Conservation (phyloP, 768 basidiomycete species). For the Candolleomyces aberdarensis region DNA sequence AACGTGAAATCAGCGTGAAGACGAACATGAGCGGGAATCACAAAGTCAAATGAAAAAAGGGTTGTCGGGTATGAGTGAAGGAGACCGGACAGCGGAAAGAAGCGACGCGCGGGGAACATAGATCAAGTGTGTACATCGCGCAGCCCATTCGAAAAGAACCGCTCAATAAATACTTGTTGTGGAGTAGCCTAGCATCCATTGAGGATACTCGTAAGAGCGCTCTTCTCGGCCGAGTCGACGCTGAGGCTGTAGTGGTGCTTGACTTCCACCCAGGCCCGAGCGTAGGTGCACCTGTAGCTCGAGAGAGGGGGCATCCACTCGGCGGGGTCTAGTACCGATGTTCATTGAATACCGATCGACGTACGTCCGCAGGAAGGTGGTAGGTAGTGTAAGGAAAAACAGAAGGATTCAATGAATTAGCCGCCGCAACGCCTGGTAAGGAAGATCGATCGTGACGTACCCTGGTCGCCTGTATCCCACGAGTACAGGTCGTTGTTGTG, state of each 20-base stretch:
- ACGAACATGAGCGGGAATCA: too few species aligned
- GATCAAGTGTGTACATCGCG: too few species aligned
- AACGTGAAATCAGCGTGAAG: too few species aligned
- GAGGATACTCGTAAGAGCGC: conserved; percentile 39
- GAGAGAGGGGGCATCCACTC: conserved; percentile 49
- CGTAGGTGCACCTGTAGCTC: conserved; percentile 50
- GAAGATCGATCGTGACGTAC: conserved; percentile 16
- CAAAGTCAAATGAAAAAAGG: too few species aligned
- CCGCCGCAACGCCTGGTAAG: not conserved
- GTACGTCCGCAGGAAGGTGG: too few species aligned
- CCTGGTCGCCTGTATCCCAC: conserved; percentile 37
- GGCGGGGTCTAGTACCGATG: conserved; percentile 35
- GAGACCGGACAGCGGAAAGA: too few species aligned
- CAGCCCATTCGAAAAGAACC: too few species aligned
- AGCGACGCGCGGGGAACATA: too few species aligned
- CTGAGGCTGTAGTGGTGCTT: conserved; percentile 50
- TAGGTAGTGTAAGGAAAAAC: not conserved
- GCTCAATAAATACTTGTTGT: too few species aligned
- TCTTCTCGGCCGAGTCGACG: conserved; percentile 49
- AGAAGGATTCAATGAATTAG: not conserved
- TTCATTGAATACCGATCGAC: too few species aligned
- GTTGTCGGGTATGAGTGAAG: too few species aligned
- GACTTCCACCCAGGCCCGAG: conserved; percentile 50
- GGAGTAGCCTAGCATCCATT: conserved; percentile 25
- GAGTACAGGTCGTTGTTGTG: not conserved